phyloP scores from a whole-genome alignment of 345 rosid genomes.

The Capsella bursapastoris region DNA sequence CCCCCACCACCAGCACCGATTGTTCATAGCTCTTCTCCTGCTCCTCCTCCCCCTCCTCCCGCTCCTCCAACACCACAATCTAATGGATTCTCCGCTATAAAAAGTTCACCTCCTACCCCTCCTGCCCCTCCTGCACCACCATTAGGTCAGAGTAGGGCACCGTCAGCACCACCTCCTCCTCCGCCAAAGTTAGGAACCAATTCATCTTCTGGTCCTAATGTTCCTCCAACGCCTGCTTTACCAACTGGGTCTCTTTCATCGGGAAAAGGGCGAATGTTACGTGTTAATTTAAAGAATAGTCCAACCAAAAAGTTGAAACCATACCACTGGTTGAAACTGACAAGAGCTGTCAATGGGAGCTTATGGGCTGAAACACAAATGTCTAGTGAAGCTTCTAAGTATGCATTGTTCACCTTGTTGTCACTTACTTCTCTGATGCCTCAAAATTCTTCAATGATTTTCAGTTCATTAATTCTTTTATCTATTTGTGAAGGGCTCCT shows the following conservation, averaged over 20 bases:
- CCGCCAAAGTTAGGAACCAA: slow-evolving; percentile 55
- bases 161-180: slow-evolving; percentile 50
- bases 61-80: slow-evolving; percentile 49
- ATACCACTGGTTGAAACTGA: slow-evolving; percentile 92
- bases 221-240: slow-evolving; percentile 57
- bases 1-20: slow-evolving; percentile 37
- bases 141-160: slow-evolving; percentile 39
- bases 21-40: slow-evolving; percentile 39
- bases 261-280: slow-evolving; percentile 72
- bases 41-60: slow-evolving; percentile 30
- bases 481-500: slow-evolving; percentile 64
- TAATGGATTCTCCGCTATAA: slow-evolving; percentile 39
- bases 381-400: slow-evolving; percentile 85
- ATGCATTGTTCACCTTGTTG: slow-evolving; percentile 42
- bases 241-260: slow-evolving; percentile 62
- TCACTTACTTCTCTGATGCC: slow-evolving; percentile 23
- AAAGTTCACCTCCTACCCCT: slow-evolving; percentile 48
- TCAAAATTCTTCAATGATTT: slow-evolving; percentile 24
- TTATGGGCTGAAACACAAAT: slow-evolving; percentile 98
- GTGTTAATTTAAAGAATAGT: slow-evolving; percentile 58
- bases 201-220: slow-evolving; percentile 32
- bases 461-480: slow-evolving; percentile 22
- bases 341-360: slow-evolving; percentile 94
- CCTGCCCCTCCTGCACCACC: slow-evolving; percentile 52
- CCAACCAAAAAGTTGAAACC: slow-evolving; percentile 88